Percentiles rank a stretch among this genome's conserved stretches.
Evolutionary conservation across 2,329 filamentous ascomycete genomes (phyloP).

Genomic region (Trichoderma citrinoviride): DNA sequence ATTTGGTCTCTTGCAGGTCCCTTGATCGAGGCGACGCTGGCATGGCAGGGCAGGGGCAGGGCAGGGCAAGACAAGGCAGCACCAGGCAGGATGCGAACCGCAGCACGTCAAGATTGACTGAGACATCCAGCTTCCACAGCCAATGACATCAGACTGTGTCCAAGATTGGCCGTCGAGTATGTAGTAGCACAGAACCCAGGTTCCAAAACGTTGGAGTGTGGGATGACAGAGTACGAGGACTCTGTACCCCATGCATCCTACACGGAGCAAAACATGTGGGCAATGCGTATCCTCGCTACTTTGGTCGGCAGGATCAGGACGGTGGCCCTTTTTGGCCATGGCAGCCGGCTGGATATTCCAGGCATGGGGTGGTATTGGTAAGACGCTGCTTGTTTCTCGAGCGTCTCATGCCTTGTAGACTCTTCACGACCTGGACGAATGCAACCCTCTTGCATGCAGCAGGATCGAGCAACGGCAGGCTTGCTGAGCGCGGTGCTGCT

Average conservation of each 20-base stretch:
- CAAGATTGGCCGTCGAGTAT: neutral
- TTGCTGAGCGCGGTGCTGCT: neutral
- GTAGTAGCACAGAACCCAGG: slow-evolving; percentile 1
- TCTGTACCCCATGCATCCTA: neutral
- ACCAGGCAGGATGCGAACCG: slow-evolving; percentile 8
- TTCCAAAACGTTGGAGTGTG: neutral
- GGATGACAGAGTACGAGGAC: neutral
- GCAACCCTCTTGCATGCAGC: slow-evolving; percentile 6
- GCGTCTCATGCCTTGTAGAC: neutral
- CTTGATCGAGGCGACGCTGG: neutral
- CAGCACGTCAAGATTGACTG: slow-evolving; percentile 16
- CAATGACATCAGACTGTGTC: slow-evolving; percentile 8
- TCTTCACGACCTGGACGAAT: neutral
- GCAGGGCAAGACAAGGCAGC: slow-evolving; percentile 4
- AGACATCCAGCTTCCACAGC: neutral
- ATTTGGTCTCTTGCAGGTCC: neutral
- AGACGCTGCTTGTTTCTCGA: neutral
- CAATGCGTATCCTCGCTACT: neutral
- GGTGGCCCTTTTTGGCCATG: neutral
- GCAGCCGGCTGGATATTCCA: neutral
- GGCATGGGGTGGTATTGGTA: neutral
- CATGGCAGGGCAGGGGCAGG: neutral
- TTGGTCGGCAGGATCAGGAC: slow-evolving; percentile 1
- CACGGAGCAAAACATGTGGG: neutral
- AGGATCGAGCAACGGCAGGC: neutral